Evolutionary conservation across 768 basidiomycete genomes (phyloP), one percentile per base, ranked within the genome.

Genomic region (Tulasnella sp.): DNA sequence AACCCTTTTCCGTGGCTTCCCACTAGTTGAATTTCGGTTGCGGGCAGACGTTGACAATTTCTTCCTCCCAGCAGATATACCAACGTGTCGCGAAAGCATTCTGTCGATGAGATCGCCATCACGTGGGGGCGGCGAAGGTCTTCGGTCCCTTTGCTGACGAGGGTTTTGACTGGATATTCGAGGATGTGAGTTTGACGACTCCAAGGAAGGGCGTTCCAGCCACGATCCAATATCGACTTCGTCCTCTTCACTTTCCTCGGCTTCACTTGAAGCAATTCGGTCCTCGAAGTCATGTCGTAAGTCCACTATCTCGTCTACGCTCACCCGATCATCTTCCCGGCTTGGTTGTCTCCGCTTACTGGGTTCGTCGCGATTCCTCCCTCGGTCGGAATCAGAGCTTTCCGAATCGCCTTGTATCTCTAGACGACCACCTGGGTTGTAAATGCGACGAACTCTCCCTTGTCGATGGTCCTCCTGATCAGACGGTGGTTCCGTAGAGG

Each of bases 321-420:
- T 60, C 40, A 73, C 44, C 18, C 31, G 44, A 37, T 75, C 54
- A 37, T 80, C 42, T 16, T 74, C 77, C 20, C 42, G 69, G 11
- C 24, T 75, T 7, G 79, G 28, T 74, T 28, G 41, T 42, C 44
- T 73, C 79, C 41, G 79, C 6, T n/a, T 31, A 4, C 58, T 4
- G 34, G 2, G 42, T n/a, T 6, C 40, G 34, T 37, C 44, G n/a
- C 4, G 48, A 58, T 22, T 50, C 81, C 46, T 82, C 16, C 31
- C 48, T 22, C 41, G 41, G 14, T 78, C 79, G 44, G 44, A 44
- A 73, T 75, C 79, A 34, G 89, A 89, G 85, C 91, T 92, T 83
- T 93, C 92, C 0, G 91, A 85, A 82, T 93, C 93, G 9, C 92
- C 93, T 81, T 86, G 89, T 77, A 93, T 87, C 8, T 89, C 88